Evolutionary conservation across 2,329 filamentous ascomycete species (phyloP), one percentile per base, ranked within the genome.

Genomic region (Tolypocladium album): DNA sequence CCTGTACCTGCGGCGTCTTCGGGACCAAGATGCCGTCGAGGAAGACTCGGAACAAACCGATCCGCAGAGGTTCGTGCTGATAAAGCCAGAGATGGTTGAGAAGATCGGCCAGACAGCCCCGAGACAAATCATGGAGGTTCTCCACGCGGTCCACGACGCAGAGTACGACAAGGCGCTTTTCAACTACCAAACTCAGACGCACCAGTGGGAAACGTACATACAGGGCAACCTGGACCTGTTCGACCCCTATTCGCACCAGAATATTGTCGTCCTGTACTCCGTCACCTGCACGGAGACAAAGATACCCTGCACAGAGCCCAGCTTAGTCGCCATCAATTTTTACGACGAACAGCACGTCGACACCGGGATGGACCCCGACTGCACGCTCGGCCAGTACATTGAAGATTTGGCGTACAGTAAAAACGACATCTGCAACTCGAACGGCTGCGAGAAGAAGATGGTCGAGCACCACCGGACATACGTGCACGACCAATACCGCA

Each of bases 111-210:
- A 90, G 58, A 87, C 88, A 66, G 89, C 90, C 4, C 90, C 92
- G 0, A 85, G 86, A 53, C 91, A 96, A 69, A 90, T 97, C 39
- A 92, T 92, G 76, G 93, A 97, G 67, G 91, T 97, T 56, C 77
- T 99, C 8, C 92, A 94, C 70, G 94, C 94, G 27, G 92, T 97
- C 15, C 92, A 97, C 72, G 91, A 97, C 70, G 92, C 92, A 2
- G 94, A 99, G 72, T 97, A 97, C 67, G 92, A 99, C 71, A 96
- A 94, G 73, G 92, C 93, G 1, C 76, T 95, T 40, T 90, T 97
- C 74, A 92, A 92, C 67, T 99, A 97, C 70, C 85, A 92, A 71
- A 97, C 91, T 0, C 93, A 97, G 70, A 96, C 92, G 60, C 85
- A 90, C 38, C 92, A 97, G 66, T 99, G 94, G 94, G 94, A 99